Evolutionary conservation across 78 protist genomes (phyloP).

Genomic region (Guillardia theta): DNA sequence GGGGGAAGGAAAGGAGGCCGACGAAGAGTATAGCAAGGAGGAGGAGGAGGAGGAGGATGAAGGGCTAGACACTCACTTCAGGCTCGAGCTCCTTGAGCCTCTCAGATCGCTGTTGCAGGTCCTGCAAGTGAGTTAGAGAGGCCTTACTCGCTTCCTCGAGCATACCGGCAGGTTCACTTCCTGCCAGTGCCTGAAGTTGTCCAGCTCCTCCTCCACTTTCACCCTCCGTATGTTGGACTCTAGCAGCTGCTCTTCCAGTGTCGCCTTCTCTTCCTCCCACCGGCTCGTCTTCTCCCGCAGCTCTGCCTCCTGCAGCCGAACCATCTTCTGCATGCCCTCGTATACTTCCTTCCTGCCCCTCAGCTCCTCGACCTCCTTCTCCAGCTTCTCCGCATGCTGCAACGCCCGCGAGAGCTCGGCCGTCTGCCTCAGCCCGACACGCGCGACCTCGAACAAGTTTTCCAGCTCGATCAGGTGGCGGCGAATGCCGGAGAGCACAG

Average conservation of each 20-base stretch:
- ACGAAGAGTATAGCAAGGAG: too few species aligned
- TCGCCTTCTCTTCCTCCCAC: neutral
- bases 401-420: neutral
- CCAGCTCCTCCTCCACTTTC: neutral
- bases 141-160: neutral
- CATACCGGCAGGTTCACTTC: neutral
- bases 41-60: neutral
- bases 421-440: neutral
- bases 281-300: neutral
- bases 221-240: neutral
- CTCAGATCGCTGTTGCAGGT: neutral
- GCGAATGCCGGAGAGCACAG: neutral
- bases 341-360: neutral
- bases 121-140: neutral
- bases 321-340: neutral
- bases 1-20: too few species aligned
- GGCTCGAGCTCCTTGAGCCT: constrained; percentile 8
- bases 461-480: neutral
- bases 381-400: neutral
- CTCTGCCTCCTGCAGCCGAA: neutral
- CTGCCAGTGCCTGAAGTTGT: constrained; percentile 14
- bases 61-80: neutral
- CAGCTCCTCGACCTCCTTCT: neutral
- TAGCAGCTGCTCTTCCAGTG: neutral
- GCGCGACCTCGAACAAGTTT: neutral